Percentiles rank a stretch among this genome's conserved stretches.
phyloP scores from a whole-genome alignment of 176 grass and related monocot genomes.

The Avena sativa region DNA sequence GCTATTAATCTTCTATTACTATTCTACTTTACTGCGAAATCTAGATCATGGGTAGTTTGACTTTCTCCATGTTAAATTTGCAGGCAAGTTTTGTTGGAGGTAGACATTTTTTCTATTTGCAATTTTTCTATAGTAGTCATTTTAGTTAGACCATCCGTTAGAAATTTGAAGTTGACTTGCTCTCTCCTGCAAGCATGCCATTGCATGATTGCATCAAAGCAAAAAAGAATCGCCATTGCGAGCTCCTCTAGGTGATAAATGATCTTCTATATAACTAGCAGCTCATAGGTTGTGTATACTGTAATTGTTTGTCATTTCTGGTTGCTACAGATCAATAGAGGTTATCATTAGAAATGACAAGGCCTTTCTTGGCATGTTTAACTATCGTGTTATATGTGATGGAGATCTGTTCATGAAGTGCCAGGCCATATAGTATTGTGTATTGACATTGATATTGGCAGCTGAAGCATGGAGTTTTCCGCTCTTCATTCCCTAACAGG shows the following conservation, averaged over 20 bases:
- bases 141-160: neutral
- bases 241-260: slow-evolving; percentile 54
- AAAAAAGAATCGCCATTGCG: slow-evolving; percentile 36
- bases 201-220: neutral
- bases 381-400: slow-evolving; percentile 11
- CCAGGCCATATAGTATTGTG: neutral
- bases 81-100: neutral
- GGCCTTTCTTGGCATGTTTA: neutral
- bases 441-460: neutral
- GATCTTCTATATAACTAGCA: slow-evolving; percentile 12
- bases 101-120: neutral
- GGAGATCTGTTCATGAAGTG: neutral
- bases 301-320: neutral
- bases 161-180: neutral
- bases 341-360: neutral
- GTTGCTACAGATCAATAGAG: neutral
- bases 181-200: neutral
- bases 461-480: neutral
- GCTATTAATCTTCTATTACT: neutral
- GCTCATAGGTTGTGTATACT: slow-evolving; percentile 10
- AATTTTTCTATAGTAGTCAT: neutral
- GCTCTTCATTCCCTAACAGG: neutral
- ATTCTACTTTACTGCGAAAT: neutral
- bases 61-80: neutral
- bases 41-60: neutral